These are phyloP conservation scores for Detonula confervacea DNA, from an alignment of 352 stramenopile genomes.

Conservation along the genomic window DNA sequence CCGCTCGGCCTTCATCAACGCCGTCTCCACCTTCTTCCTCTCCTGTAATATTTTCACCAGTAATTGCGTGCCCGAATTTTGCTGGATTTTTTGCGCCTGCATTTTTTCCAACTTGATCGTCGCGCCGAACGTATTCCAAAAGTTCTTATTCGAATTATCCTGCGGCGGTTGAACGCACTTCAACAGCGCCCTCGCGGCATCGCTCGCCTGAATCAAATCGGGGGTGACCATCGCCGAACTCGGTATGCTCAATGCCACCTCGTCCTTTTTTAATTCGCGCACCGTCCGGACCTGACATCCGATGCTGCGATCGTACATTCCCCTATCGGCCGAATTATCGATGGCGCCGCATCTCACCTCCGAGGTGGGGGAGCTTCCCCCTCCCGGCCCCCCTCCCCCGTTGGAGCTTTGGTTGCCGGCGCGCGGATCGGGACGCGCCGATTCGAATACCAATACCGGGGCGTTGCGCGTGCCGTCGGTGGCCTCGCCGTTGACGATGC, in stretches of 20 bases:
- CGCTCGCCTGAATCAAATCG: conserved; percentile 82
- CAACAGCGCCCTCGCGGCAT: conserved; percentile 73
- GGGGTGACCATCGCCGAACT: conserved; percentile 75
- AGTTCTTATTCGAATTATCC: conserved; percentile 20
- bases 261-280: conserved; percentile 79
- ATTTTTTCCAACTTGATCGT: conserved; percentile 57
- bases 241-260: conserved; percentile 74
- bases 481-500: conserved; percentile 82
- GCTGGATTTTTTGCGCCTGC: conserved; percentile 58
- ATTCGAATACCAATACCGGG: conserved; percentile 72
- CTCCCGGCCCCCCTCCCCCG: conserved; percentile 8
- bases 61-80: conserved; percentile 73
- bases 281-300: conserved; percentile 78
- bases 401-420: too few species aligned
- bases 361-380: conserved; percentile 2
- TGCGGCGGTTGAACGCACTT: conserved; percentile 57
- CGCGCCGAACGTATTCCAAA: conserved; percentile 80
- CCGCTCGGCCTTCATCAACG: conserved; percentile 42
- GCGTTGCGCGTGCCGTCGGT: conserved; percentile 85
- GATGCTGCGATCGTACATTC: conserved; percentile 82
- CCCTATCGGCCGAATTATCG: conserved; percentile 63
- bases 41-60: conserved; percentile 85
- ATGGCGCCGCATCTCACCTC: conserved; percentile 71
- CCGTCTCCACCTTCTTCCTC: conserved; percentile 74
- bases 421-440: conserved; percentile 36